Percentiles rank a stretch among this genome's conserved stretches.
Conservation (phyloP, 306 rosid genomes). For the Rubus idaeus region DNA sequence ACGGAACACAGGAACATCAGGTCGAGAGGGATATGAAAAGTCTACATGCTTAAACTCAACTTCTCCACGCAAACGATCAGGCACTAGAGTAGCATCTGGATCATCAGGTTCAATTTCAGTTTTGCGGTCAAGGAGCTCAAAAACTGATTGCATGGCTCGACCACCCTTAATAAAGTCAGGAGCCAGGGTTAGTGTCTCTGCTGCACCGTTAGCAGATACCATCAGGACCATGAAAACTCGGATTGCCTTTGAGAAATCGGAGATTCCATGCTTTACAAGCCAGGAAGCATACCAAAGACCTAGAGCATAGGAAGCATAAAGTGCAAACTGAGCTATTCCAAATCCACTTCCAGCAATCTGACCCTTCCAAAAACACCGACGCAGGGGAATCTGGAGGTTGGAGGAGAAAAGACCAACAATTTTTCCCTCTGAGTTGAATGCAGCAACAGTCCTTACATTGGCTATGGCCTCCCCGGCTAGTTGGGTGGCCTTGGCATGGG, state of each 20-base stretch:
- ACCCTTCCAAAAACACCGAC: slow-evolving; percentile 94
- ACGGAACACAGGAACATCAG: slow-evolving; percentile 82
- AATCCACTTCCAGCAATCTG: slow-evolving; percentile 90
- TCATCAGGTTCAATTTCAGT: slow-evolving; percentile 99
- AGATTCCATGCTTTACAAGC: slow-evolving; percentile 91
- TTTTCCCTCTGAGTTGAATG: slow-evolving; percentile 81
- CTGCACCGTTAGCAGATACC: slow-evolving; percentile 98
- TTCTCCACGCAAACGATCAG: slow-evolving; percentile 91
- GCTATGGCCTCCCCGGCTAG: slow-evolving; percentile 98
- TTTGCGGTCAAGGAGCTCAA: slow-evolving; percentile 89
- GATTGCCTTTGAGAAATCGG: slow-evolving; percentile 90
- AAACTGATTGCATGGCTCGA: slow-evolving; percentile 91
- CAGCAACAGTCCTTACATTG: slow-evolving; percentile 90
- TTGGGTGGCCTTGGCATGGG: slow-evolving; percentile 95
- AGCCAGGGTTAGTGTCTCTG: slow-evolving; percentile 94
- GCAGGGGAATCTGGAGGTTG: slow-evolving; percentile 70
- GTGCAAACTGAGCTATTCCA: slow-evolving; percentile 88
- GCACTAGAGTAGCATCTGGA: slow-evolving; percentile 65
- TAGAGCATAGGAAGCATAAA: slow-evolving; percentile 84
- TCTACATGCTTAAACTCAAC: slow-evolving; percentile 93
- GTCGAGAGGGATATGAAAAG: slow-evolving; percentile 86
- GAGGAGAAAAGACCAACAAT: slow-evolving; percentile 71
- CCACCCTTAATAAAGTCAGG: slow-evolving; percentile 99
- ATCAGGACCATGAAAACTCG: slow-evolving; percentile 88
- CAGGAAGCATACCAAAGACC: slow-evolving; percentile 99